A percentile compares a stretch with the other conserved stretches of the same genome.
Conservation (phyloP, 345 rosid species). For the Boechera divaricarpa region DNA sequence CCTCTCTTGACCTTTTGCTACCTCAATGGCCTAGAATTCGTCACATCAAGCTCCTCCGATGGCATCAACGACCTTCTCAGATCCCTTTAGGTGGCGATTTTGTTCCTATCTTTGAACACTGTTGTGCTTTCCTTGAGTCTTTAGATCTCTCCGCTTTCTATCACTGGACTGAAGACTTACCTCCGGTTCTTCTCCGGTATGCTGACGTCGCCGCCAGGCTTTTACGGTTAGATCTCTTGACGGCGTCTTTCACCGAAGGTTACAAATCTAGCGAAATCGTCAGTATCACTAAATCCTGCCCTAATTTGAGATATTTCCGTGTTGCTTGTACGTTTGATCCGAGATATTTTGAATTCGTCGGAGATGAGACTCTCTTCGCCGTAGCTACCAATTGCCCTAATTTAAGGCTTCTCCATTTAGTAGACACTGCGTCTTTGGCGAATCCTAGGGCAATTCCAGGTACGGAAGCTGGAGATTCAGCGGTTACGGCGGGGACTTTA, state of each 20-base stretch:
- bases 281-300: slow-evolving; percentile 63
- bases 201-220: slow-evolving; percentile 56
- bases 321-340: slow-evolving; percentile 85
- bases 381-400: slow-evolving; percentile 67
- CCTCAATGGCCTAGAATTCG: slow-evolving; percentile 70
- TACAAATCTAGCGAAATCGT: slow-evolving; percentile 72
- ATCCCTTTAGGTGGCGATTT: slow-evolving; percentile 64
- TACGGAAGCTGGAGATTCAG: slow-evolving; percentile 64
- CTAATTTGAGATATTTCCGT: slow-evolving; percentile 58
- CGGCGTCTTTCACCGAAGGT: slow-evolving; percentile 74
- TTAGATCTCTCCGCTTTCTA: slow-evolving; percentile 79
- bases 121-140: slow-evolving; percentile 46
- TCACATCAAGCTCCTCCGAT: slow-evolving; percentile 72
- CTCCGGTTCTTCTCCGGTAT: slow-evolving; percentile 66
- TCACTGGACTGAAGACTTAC: slow-evolving; percentile 92
- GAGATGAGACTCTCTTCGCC: slow-evolving; percentile 72
- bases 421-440: slow-evolving; percentile 59
- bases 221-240: slow-evolving; percentile 63
- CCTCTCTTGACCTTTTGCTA: slow-evolving; percentile 56
- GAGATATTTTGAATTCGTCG: slow-evolving; percentile 70
- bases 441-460: slow-evolving; percentile 53
- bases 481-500: slow-evolving; percentile 51
- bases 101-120: slow-evolving; percentile 55
- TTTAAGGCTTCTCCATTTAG: slow-evolving; percentile 66
- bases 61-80: slow-evolving; percentile 73